A percentile compares a stretch with the other conserved stretches of the same genome.
phyloP scores from a whole-genome alignment of 179 eudicot genomes.

The Monotropa hypopitys region DNA sequence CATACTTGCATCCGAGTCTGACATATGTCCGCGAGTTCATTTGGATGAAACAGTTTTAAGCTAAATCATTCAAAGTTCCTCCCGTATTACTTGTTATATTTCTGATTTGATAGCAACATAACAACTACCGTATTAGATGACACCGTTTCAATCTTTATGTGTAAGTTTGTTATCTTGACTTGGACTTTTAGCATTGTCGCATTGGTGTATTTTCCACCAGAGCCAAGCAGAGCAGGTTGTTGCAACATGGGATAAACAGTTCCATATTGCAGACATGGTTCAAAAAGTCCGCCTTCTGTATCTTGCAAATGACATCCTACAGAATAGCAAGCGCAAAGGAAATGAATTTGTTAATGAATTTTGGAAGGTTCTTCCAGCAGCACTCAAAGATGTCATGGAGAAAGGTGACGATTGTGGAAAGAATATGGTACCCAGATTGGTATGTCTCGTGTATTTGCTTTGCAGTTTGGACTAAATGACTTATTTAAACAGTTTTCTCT shows the following conservation, averaged over 20 bases:
- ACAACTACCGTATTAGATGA: not conserved
- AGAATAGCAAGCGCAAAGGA: slow-evolving; percentile 95
- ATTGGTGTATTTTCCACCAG: slow-evolving; percentile 97
- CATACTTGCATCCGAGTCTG: not conserved
- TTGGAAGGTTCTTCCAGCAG: slow-evolving; percentile 94
- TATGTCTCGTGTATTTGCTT: slow-evolving; percentile 19
- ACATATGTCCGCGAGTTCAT: not conserved
- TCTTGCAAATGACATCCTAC: slow-evolving; percentile 92
- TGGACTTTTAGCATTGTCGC: slow-evolving; percentile 57
- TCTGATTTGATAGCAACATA: not conserved
- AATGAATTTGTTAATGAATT: slow-evolving; percentile 88
- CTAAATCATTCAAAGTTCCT: not conserved
- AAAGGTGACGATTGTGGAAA: slow-evolving; percentile 70
- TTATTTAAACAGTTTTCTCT: not conserved
- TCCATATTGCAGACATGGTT: slow-evolving; percentile 41
- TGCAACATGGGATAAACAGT: slow-evolving; percentile 78
- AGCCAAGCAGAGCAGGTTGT: slow-evolving; percentile 79
- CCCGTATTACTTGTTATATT: not conserved
- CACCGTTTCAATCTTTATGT: not conserved
- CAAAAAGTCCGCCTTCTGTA: slow-evolving; percentile 76
- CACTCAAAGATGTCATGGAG: slow-evolving; percentile 60
- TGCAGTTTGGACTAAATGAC: slow-evolving; percentile 1
- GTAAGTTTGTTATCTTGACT: slow-evolving; percentile 36
- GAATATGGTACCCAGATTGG: slow-evolving; percentile 74
- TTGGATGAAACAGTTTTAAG: not conserved